Base-by-base conservation (phyloP, 805 yeast species). In the Wickerhamiella azymoides region DNA sequence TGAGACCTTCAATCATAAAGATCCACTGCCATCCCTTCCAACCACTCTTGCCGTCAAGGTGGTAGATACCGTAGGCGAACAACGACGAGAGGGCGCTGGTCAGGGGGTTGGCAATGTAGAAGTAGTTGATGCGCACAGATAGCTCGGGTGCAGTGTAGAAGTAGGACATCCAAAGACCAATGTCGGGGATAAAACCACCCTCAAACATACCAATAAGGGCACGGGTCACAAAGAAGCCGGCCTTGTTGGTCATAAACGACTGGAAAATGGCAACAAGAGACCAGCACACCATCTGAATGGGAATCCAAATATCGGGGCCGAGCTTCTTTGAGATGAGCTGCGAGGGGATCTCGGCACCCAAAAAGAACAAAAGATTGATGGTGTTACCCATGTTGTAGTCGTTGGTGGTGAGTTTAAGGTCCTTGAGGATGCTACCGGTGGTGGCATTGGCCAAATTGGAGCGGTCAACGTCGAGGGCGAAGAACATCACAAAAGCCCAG, bases 261-360 rank as follows among this genome's bases (percentile, higher is more conserved):
- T 78, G 83, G 28, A 63, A 59, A 40, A 72, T 62, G 2, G 79
- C 72, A 10, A 77, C 77, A 8, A 71, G 51, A 46, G 76, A 70
- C 84, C 84, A 78, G 2, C 66, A 47, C 19, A 64, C 54, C 60
- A 78, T 68, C 54, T 77, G 81, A 35, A 66, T 61, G 8, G 83
- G 83, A 50, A 78, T 72, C 73, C 80, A 77, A 35, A 68, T 53
- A 54, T 77, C 82, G 5, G 80, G 74, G 7, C 85, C 85, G 19
- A 79, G 45, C 43, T 66, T 68, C 56, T 79, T 77, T 10, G 80
- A 72, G 40, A 79, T 62, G 50, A 79, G 64, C 56, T 79, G 82
- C 2, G 83, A 77, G 0, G 84, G 85, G 10, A 79, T 60, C 57
- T 79, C 84, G 16, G 80, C 73, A 14, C 62, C 54, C 44, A 79